phyloP scores from a whole-genome alignment of 352 stramenopile genomes.

The Phytophthora lateralis region DNA sequence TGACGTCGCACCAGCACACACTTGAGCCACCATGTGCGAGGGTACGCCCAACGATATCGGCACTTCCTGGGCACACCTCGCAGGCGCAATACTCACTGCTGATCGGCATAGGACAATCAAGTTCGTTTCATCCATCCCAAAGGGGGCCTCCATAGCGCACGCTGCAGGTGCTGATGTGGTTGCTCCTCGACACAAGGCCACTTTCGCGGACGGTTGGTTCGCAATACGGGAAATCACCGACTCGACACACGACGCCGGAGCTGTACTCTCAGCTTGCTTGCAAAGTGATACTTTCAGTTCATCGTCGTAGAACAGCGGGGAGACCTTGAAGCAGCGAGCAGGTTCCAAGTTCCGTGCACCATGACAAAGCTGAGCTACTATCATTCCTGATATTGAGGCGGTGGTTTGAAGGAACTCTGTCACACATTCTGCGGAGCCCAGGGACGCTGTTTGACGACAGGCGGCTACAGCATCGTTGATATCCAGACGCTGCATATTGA shows the following conservation, averaged over 20 bases:
- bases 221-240: constrained; percentile 27
- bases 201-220: constrained; percentile 17
- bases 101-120: constrained; percentile 47
- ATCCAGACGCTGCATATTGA: constrained; percentile 33
- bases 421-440: constrained; percentile 31
- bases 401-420: constrained; percentile 21
- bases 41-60: constrained; percentile 34
- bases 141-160: constrained; percentile 47
- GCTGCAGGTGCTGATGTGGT: constrained; percentile 27
- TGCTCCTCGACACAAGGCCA: constrained; percentile 42
- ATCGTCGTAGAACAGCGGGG: constrained; percentile 43
- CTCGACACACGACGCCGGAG: constrained; percentile 42
- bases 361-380: constrained; percentile 30
- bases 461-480: constrained; percentile 24
- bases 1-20: constrained; percentile 40
- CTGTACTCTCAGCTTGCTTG: constrained; percentile 36
- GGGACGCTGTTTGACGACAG: constrained; percentile 31
- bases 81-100: constrained; percentile 36
- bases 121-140: constrained; percentile 42
- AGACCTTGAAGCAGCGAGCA: constrained; percentile 41
- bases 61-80: constrained; percentile 44
- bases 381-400: constrained; percentile 2
- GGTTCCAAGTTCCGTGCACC: constrained; percentile 33
- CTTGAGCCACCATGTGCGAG: constrained; percentile 34
- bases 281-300: constrained; percentile 49